These are phyloP conservation scores for Zygosaccharomyces bisporus DNA, from an alignment of 805 yeast species.

Conservation along the genomic window DNA sequence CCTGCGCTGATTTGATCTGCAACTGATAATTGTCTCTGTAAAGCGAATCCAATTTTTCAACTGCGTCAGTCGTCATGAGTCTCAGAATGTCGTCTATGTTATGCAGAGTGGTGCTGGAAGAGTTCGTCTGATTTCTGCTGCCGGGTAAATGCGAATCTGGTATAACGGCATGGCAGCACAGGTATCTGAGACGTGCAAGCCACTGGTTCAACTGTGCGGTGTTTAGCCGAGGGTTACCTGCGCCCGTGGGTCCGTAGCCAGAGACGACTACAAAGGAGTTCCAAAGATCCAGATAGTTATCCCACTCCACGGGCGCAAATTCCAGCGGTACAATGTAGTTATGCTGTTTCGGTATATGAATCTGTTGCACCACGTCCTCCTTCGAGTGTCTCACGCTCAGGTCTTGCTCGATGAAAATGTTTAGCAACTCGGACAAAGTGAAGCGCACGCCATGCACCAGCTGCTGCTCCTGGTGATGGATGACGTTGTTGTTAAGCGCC, in stretches of 20 bases:
- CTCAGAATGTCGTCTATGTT: constrained; percentile 62
- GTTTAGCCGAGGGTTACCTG: constrained; percentile 51
- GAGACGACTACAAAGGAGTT: constrained; percentile 56
- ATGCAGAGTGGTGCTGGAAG: constrained; percentile 13
- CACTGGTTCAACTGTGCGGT: constrained; percentile 59
- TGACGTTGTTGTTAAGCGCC: constrained; percentile 11
- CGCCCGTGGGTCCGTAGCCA: constrained; percentile 46
- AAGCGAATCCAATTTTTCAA: constrained; percentile 43
- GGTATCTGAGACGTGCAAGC: constrained; percentile 65
- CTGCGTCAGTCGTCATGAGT: constrained; percentile 57
- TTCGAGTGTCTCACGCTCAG: constrained; percentile 71
- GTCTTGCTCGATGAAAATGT: constrained; percentile 52
- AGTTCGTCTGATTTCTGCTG: constrained; percentile 8
- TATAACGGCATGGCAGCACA: constrained; percentile 73
- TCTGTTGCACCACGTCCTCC: constrained; percentile 72
- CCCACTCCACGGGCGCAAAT: constrained; percentile 79
- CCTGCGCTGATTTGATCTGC: constrained; percentile 61
- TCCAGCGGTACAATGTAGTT: constrained; percentile 67
- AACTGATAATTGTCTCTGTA: constrained; percentile 48
- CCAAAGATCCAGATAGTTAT: constrained; percentile 66
- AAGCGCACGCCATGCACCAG: constrained; percentile 24
- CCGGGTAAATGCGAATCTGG: constrained; percentile 20
- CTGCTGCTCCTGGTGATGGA: constrained; percentile 8
- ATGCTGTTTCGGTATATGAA: constrained; percentile 73
- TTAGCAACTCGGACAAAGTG: constrained; percentile 42